Conservation (phyloP, 495 filamentous ascomycete species). For the Aspergillus conjunctus region DNA sequence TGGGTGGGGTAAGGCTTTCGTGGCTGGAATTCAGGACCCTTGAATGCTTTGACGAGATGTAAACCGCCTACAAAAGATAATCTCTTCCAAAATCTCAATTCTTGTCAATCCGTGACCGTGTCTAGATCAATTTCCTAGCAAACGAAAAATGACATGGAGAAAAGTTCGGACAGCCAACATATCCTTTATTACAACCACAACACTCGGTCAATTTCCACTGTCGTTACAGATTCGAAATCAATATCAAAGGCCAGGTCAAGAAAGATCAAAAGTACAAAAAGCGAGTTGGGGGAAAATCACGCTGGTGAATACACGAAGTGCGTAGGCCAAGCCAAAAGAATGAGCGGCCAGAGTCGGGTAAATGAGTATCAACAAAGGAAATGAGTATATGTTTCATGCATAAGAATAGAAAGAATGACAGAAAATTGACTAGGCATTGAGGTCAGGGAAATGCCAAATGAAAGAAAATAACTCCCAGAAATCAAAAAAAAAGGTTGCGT, state of each 20-base stretch:
- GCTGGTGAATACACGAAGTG: conserved; percentile 27
- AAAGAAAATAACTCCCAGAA: conserved; percentile 22
- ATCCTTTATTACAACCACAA: conserved; percentile 13
- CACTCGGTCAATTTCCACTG: conserved; percentile 20
- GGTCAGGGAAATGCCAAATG: conserved; percentile 20
- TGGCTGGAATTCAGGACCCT: no score
- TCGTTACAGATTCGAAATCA: conserved; percentile 25
- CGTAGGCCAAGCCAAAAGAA: conserved; percentile 25
- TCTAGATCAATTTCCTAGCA: conserved; percentile 20
- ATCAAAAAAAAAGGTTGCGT: conserved; percentile 17
- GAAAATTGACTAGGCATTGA: conserved; percentile 13
- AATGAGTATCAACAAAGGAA: conserved; percentile 29
- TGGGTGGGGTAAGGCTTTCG: no score
- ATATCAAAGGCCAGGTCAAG: conserved; percentile 15
- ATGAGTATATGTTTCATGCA: conserved; percentile 20
- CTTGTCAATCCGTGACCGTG: conserved; percentile 8
- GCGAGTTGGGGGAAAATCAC: conserved; percentile 10
- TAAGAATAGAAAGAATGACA: conserved; percentile 17
- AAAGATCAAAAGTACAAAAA: conserved; percentile 22
- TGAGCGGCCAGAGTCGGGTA: conserved; percentile 21
- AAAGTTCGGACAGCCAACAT: conserved; percentile 17
- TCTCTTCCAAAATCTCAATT: conserved; percentile 17
- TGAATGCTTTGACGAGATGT: no score
- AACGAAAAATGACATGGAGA: conserved; percentile 7
- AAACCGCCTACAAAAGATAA: not conserved